Percentiles rank a stretch among this genome's conserved stretches.
Evolutionary conservation across 495 filamentous ascomycete species (phyloP).

Genomic region (Penicillium psychrofluorescens): DNA sequence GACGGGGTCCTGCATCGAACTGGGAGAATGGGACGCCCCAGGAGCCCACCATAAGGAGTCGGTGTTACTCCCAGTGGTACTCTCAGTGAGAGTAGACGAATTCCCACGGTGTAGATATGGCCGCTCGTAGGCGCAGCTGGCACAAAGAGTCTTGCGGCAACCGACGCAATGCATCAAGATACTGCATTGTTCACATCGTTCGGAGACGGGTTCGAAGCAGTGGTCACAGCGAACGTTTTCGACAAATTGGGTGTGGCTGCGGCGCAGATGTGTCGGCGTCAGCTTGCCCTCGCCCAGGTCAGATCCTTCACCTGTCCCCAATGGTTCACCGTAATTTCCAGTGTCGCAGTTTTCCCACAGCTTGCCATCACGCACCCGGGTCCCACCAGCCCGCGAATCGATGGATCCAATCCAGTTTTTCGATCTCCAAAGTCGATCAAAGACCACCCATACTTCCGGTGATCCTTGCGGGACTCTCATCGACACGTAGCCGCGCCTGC

Average conservation of each 20-base stretch:
- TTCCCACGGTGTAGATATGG: conserved; percentile 34
- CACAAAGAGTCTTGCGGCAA: conserved; percentile 55
- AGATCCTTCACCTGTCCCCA: conserved; percentile 39
- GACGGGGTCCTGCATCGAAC: conserved; percentile 48
- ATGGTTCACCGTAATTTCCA: conserved; percentile 47
- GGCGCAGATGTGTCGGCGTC: conserved; percentile 45
- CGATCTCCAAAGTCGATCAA: conserved; percentile 54
- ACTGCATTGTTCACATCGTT: conserved; percentile 57
- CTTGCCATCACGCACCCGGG: conserved; percentile 34
- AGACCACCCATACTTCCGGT: conserved; percentile 56
- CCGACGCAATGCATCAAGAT: conserved; percentile 58
- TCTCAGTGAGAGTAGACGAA: conserved; percentile 6
- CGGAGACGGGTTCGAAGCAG: conserved; percentile 44
- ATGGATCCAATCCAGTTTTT: conserved; percentile 50
- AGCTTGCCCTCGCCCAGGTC: conserved; percentile 48
- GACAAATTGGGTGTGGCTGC: conserved; percentile 47
- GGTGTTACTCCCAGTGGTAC: conserved; percentile 2
- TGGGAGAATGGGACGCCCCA: conserved; percentile 44
- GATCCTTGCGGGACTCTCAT: conserved; percentile 45
- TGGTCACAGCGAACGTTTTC: conserved; percentile 47
- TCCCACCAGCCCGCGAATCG: conserved; percentile 9
- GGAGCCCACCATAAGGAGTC: conserved; percentile 53
- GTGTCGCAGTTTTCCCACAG: conserved; percentile 53
- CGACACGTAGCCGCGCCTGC: conserved; percentile 50
- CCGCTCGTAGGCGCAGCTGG: conserved; percentile 52